Percentiles rank a stretch among this genome's conserved stretches.
These are phyloP conservation scores for Leccinum sublutescens DNA, from an alignment of 768 basidiomycete genomes.

Conservation along the genomic window DNA sequence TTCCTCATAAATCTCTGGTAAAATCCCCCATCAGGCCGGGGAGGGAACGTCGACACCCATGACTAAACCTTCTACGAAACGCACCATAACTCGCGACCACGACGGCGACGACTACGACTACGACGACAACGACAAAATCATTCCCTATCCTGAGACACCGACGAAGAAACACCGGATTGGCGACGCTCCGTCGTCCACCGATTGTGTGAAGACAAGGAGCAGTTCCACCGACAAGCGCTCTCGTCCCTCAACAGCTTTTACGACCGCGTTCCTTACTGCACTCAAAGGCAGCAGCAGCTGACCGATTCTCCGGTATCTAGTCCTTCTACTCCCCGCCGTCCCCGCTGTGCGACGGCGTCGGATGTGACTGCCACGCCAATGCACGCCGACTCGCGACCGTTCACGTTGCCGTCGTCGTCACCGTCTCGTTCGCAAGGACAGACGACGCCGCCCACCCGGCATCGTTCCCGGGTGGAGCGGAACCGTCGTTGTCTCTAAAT, in stretches of 20 bases:
- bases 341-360: not conserved
- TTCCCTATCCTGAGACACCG: constrained; percentile 40
- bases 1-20: constrained; percentile 1
- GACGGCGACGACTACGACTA: constrained; percentile 10
- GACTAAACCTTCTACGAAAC: constrained; percentile 34
- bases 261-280: constrained; percentile 21
- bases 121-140: too few species aligned
- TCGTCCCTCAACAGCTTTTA: not conserved
- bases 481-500: too few species aligned
- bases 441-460: constrained; percentile 11
- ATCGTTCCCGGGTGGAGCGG: constrained; percentile 11
- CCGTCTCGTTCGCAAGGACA: constrained; percentile 18
- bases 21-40: constrained; percentile 20
- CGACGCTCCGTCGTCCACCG: too few species aligned
- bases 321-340: constrained; percentile 26
- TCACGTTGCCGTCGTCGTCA: not conserved
- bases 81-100: constrained; percentile 14
- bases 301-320: constrained; percentile 2
- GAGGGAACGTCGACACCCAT: not conserved
- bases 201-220: not conserved
- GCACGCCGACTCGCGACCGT: constrained; percentile 10
- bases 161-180: constrained; percentile 40
- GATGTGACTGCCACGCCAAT: not conserved
- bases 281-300: constrained; percentile 6
- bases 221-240: constrained; percentile 12